phyloP scores from a whole-genome alignment of 805 yeast genomes.

The Hanseniaspora meyeri region DNA sequence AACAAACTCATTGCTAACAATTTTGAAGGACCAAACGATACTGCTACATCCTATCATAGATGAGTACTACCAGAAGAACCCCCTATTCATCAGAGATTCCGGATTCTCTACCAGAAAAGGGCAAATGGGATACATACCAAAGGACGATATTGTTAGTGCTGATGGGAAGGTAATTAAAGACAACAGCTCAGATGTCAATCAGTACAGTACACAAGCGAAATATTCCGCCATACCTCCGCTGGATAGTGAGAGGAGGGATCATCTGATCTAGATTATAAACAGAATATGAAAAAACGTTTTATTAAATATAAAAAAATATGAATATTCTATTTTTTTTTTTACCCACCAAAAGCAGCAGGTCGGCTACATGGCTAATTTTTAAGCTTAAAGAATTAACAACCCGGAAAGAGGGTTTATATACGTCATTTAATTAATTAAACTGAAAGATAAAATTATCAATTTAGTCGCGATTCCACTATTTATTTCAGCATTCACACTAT shows the following conservation, averaged over 20 bases:
- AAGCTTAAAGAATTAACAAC: too few relatives aligned
- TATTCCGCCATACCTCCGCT: constrained; percentile 52
- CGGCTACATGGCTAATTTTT: too few relatives aligned
- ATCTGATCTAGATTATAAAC: background rate
- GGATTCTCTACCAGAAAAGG: constrained; percentile 84
- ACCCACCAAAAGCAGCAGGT: too few relatives aligned
- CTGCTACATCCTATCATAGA: constrained; percentile 82
- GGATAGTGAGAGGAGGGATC: constrained; percentile 57
- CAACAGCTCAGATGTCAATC: background rate
- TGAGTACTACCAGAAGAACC: constrained; percentile 71
- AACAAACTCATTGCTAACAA: constrained; percentile 73
- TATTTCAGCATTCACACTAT: background rate
- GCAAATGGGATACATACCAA: constrained; percentile 81
- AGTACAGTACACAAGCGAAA: background rate
- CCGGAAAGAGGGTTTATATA: too few relatives aligned
- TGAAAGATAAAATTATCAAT: too few relatives aligned
- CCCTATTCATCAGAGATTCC: constrained; percentile 55
- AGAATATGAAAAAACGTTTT: too few relatives aligned
- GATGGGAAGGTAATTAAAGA: background rate
- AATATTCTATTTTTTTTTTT: too few relatives aligned
- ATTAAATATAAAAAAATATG: background rate
- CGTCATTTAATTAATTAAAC: too few relatives aligned
- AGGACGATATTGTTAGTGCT: constrained; percentile 3
- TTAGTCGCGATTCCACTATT: background rate
- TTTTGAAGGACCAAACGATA: constrained; percentile 65